A percentile compares a stretch with the other conserved stretches of the same genome.
Conservation (phyloP, 2,329 filamentous ascomycete species). For the Xylariomycetidae sp. region DNA sequence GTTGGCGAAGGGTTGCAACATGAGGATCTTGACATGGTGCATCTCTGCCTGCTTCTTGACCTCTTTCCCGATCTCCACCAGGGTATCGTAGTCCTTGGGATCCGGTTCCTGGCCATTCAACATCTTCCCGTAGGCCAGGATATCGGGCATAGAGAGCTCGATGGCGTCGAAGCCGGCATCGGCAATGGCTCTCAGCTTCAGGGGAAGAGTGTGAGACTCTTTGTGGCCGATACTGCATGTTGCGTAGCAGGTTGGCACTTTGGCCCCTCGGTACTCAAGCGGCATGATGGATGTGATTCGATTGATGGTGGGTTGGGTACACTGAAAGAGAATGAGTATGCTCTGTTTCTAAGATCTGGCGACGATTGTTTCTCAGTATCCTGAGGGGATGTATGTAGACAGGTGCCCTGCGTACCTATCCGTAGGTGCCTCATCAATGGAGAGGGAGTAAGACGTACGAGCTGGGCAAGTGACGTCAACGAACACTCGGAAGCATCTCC, state of each 20-base stretch:
- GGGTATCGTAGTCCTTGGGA: constrained; percentile 52
- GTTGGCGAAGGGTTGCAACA: constrained; percentile 70
- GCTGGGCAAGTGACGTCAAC: too few relatives aligned
- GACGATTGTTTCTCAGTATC: too few relatives aligned
- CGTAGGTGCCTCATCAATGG: too few relatives aligned
- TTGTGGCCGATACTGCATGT: constrained; percentile 27
- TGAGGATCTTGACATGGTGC: constrained; percentile 55
- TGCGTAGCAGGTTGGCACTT: constrained; percentile 24
- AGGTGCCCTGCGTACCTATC: too few relatives aligned
- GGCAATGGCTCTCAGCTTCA: constrained; percentile 58
- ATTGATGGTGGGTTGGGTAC: neutral
- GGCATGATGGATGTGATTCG: constrained; percentile 15
- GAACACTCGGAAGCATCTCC: too few relatives aligned
- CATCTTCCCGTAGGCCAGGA: constrained; percentile 53
- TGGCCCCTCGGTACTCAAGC: constrained; percentile 13
- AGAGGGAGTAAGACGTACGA: too few relatives aligned
- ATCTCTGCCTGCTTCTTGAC: constrained; percentile 50
- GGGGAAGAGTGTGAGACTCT: constrained; percentile 43
- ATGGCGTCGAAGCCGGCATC: constrained; percentile 56
- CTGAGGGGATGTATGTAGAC: too few relatives aligned
- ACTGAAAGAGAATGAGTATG: neutral
- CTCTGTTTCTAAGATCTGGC: too few relatives aligned
- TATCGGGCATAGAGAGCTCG: constrained; percentile 70
- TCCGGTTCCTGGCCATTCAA: constrained; percentile 43
- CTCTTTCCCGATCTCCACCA: constrained; percentile 47